Conservation (phyloP, 345 rosid genomes). For the Acer saccharum region DNA sequence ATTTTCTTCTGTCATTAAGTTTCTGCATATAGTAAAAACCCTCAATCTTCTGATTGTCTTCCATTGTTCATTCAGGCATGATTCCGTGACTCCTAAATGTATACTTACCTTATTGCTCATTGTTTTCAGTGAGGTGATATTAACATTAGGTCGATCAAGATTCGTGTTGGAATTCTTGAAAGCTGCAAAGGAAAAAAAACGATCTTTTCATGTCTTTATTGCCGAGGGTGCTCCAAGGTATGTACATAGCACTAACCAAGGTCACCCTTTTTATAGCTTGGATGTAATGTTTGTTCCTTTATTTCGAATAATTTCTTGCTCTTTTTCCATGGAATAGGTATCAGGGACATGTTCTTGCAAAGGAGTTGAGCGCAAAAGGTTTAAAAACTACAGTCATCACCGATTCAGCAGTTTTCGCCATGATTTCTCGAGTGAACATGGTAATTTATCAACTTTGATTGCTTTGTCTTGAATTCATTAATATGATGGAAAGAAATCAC, state of each 20-base stretch:
- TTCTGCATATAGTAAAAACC: background rate
- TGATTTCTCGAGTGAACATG: constrained; percentile 62
- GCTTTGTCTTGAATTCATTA: background rate
- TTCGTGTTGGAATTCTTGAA: constrained; percentile 55
- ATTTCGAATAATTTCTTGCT: constrained; percentile 3
- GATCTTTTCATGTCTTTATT: constrained; percentile 57
- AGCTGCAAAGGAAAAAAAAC: constrained; percentile 57
- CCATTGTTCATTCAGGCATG: background rate
- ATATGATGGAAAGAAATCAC: constrained; percentile 30
- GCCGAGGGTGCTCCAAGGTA: constrained; percentile 70
- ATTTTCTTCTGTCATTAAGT: background rate
- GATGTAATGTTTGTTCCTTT: background rate
- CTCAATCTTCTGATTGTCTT: too few species aligned
- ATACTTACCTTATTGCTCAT: background rate
- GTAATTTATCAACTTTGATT: constrained; percentile 17
- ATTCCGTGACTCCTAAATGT: background rate
- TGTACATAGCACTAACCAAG: constrained; percentile 12
- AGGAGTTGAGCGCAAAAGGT: constrained; percentile 52
- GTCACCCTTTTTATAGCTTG: background rate
- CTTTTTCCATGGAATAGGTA: constrained; percentile 36
- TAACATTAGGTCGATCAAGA: constrained; percentile 56
- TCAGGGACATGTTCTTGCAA: constrained; percentile 61
- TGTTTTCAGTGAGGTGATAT: constrained; percentile 52
- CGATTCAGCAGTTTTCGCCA: constrained; percentile 64
- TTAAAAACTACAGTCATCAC: constrained; percentile 50